Evolutionary conservation across 257 asterid species (phyloP), one percentile per base, ranked within the genome.

Genomic region (Schizonepeta tenuifolia): DNA sequence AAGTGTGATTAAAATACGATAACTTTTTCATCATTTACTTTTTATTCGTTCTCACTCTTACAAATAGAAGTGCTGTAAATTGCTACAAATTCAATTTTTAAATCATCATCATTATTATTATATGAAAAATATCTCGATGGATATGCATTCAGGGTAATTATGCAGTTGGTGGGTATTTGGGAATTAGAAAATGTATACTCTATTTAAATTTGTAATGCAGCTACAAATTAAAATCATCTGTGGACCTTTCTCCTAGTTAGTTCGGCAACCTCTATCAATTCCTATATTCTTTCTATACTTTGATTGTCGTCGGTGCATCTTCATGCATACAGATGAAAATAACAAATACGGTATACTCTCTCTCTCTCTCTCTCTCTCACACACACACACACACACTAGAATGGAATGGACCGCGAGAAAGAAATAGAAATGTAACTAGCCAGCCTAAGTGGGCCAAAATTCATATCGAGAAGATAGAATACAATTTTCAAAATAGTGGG

Each of bases 391-490:
- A n/a, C n/a, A n/a, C 40, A 36, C 7, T 38, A 7, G 11, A 38
- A 8, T 9, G 12, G 11, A 38, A 38, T 36, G 6, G 41, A 35
- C 0, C 9, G 41, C 2, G 10, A 57, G 60, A 57, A 9, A 21
- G 36, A 31, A 4, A 31, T 2, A 31, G 6, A 4, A 35, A 11
- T 31, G 26, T 24, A 24, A 24, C 9, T 5, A 24, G 12, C 13
- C 6, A 40, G 60, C 46, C 75, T 49, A 67, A 63, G 40, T 56
- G 73, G 81, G 67, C 73, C 86, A 79, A 51, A 33, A 15, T 31
- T 66, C 17, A 41, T 18, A 36, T 57, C 0, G 68, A 44, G 44
- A 6, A 3, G 9, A 15, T n/a, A 7, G 10, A n/a, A 40, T 5
- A 40, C 4, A 33, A 35, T 47, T 40, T 14, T 36, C 77, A 31